These are phyloP conservation scores for Aspergillus sp. DNA, from an alignment of 2,329 filamentous ascomycete genomes.

Conservation along the genomic window DNA sequence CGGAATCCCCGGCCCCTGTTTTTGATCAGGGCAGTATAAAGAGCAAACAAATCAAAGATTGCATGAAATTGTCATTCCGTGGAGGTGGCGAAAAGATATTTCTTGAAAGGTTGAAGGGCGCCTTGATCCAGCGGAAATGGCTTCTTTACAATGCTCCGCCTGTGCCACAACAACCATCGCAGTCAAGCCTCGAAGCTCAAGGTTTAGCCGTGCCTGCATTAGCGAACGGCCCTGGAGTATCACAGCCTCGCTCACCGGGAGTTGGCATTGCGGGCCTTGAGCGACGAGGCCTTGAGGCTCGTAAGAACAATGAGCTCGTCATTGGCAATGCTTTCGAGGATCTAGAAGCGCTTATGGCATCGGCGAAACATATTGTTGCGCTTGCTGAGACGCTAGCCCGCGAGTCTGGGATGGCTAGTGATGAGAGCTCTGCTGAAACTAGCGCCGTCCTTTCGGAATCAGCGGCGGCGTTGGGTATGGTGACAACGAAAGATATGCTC, in stretches of 20 bases:
- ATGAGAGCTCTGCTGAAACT: slow-evolving; percentile 67
- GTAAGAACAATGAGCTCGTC: slow-evolving; percentile 88
- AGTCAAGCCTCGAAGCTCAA: slow-evolving; percentile 35
- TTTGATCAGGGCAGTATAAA: slow-evolving; percentile 51
- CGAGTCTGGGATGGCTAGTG: slow-evolving; percentile 61
- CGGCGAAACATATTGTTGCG: slow-evolving; percentile 92
- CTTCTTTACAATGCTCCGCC: slow-evolving; percentile 86
- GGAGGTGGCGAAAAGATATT: slow-evolving; percentile 87
- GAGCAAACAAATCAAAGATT: slow-evolving; percentile 66
- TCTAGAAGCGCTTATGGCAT: slow-evolving; percentile 93
- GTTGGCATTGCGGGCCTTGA: slow-evolving; percentile 93
- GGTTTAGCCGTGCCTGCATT: slow-evolving; percentile 29
- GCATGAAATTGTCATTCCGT: slow-evolving; percentile 89
- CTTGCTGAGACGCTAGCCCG: slow-evolving; percentile 84
- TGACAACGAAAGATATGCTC: slow-evolving; percentile 95
- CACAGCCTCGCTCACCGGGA: slow-evolving; percentile 53
- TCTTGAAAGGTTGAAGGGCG: slow-evolving; percentile 81
- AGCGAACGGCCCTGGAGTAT: slow-evolving; percentile 27
- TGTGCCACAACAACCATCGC: slow-evolving; percentile 67
- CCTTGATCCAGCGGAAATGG: slow-evolving; percentile 94
- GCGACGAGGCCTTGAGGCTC: slow-evolving; percentile 76
- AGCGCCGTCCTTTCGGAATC: slow-evolving; percentile 77
- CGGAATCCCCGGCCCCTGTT: slow-evolving; percentile 77
- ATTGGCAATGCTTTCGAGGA: slow-evolving; percentile 96
- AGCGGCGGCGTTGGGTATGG: slow-evolving; percentile 77